phyloP scores from a whole-genome alignment of 2,329 filamentous ascomycete genomes.

The Sphaerulina vaccinii region DNA sequence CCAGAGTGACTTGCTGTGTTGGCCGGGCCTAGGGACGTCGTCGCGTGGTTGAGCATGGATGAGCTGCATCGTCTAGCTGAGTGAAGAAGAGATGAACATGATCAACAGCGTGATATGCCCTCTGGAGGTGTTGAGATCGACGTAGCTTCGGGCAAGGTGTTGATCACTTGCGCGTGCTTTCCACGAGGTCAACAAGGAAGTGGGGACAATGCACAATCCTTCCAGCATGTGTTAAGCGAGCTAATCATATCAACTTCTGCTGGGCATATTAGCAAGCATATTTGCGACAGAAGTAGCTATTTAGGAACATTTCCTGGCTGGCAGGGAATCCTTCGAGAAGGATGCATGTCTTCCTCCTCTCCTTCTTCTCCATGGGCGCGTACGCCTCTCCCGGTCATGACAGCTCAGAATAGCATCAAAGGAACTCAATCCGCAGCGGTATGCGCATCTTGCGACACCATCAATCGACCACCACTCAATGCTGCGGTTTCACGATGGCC shows the following conservation, averaged over 20 bases:
- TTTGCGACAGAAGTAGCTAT: constrained; percentile 7
- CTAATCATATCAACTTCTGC: neutral
- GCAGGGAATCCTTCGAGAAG: neutral
- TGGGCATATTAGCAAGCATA: neutral
- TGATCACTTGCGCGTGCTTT: constrained; percentile 7
- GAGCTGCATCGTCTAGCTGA: constrained; percentile 4
- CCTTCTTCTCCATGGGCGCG: constrained; percentile 4
- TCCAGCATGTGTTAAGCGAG: neutral
- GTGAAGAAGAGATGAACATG: constrained; percentile 7
- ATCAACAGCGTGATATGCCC: constrained; percentile 3
- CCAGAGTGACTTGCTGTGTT: neutral
- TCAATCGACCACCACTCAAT: constrained; percentile 22
- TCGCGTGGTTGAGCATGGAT: constrained; percentile 2
- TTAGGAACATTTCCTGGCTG: constrained; percentile 9
- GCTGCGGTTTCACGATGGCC: constrained; percentile 16
- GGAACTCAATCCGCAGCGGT: constrained; percentile 12
- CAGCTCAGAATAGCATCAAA: constrained; percentile 20
- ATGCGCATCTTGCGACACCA: constrained; percentile 7
- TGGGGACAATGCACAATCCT: neutral
- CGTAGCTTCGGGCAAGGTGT: constrained; percentile 9
- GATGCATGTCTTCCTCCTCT: neutral
- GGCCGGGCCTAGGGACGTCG: constrained; percentile 3
- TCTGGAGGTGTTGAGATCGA: neutral
- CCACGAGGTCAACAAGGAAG: constrained; percentile 16
- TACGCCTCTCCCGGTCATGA: constrained; percentile 6